Evolutionary conservation across 352 stramenopile genomes (phyloP), one percentile per base, ranked within the genome.

Genomic region (Pythium utonaiense): DNA sequence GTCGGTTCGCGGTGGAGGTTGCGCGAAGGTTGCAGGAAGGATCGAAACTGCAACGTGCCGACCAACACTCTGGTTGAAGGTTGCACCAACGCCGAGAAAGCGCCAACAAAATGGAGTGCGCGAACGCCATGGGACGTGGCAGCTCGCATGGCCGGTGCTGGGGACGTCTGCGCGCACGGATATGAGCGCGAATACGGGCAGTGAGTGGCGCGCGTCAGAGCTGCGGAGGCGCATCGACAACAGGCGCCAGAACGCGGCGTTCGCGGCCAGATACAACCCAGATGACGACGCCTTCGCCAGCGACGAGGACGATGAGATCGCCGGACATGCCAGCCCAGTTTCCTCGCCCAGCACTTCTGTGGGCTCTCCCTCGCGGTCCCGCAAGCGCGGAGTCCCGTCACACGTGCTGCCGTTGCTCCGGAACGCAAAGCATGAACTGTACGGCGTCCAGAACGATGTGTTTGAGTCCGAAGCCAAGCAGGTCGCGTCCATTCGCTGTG

Each of bases 401-500:
- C 28, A 17, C 70, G n/a, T 57, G n/a, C 53, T 91, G 3, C 79
- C 77, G 3, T 45, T 66, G 19, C 63, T 91, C 1, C 48, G 66
- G 3, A 50, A 53, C 19, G 61, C 65, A 3, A 85, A 77, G 25
- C 70, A 75, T 21, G 76, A 87, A 27, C 62, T 77, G 1, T 69
- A 83, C 6, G 69, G 62, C 1, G 71, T 86, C 22, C 74, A 81
- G 41, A 74, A 83, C 70, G 69, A 81, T 1, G 64, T 91, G 13
- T 57, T 87, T 27, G 80, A 83, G 36, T 61, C 72, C 7, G 65
- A 89, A 17, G 67, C 76, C 6, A 67, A 76, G 33, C 68, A 86
- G 16, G 64, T 74, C 13, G 64, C 64, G 16, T 67, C 71, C 0
- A 63, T 89, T 10, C 69, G 56, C 6, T 83, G 65, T 22, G 87